phyloP scores from a whole-genome alignment of 495 filamentous ascomycete genomes.

The Penicillium daleae region DNA sequence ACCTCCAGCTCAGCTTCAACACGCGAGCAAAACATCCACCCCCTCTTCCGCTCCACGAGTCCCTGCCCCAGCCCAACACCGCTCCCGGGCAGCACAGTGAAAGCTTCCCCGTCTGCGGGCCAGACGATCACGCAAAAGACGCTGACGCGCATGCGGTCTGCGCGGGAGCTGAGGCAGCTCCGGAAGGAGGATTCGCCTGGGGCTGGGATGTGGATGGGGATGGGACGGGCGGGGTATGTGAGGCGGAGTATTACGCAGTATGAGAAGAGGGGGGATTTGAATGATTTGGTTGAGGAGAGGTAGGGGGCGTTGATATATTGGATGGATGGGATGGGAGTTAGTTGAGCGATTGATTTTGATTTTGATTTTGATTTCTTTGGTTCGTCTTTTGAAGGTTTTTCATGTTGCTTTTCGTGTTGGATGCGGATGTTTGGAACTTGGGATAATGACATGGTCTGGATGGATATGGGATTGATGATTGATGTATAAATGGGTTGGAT shows the following conservation, averaged over 20 bases:
- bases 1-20: neutral
- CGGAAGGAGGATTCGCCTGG: conserved; percentile 24
- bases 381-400: neutral
- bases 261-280: conserved; percentile 38
- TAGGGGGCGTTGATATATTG: neutral
- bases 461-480: conserved; percentile 7
- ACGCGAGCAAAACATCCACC: conserved; percentile 78
- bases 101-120: conserved; percentile 71
- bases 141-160: conserved; percentile 68
- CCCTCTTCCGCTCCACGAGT: conserved; percentile 77
- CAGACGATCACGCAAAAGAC: conserved; percentile 64
- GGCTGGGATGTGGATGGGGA: conserved; percentile 12
- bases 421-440: neutral
- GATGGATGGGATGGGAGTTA: neutral
- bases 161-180: conserved; percentile 53
- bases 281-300: conserved; percentile 38
- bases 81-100: conserved; percentile 70
- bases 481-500: conserved; percentile 9
- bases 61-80: conserved; percentile 69
- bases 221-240: conserved; percentile 30
- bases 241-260: conserved; percentile 31
- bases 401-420: neutral
- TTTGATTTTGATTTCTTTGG: neutral
- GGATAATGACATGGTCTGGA: neutral
- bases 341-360: neutral